Conservation (phyloP, 2,329 filamentous ascomycete species). For the Phialophora tarda region DNA sequence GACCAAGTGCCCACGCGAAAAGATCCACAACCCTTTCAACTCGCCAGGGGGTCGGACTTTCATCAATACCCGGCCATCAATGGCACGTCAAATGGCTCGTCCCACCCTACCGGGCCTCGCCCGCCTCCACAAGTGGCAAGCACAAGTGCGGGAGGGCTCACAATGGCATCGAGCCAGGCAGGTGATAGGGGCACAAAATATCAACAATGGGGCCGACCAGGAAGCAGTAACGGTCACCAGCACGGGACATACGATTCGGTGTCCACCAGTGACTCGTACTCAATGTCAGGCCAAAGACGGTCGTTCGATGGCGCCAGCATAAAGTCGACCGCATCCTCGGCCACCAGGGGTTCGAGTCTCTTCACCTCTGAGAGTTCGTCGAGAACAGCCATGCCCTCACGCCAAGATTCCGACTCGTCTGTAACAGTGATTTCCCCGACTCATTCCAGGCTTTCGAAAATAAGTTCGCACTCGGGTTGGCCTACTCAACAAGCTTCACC, state of each 20-base stretch:
- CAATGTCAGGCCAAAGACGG: slow-evolving; percentile 59
- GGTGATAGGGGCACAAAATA: slow-evolving; percentile 72
- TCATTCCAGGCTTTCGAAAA: slow-evolving; percentile 50
- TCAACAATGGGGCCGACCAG: slow-evolving; percentile 75
- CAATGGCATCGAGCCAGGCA: slow-evolving; percentile 73
- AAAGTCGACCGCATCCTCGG: slow-evolving; percentile 65
- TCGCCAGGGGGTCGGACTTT: slow-evolving; percentile 81
- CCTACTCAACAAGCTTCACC: slow-evolving; percentile 52
- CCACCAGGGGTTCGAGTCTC: slow-evolving; percentile 61
- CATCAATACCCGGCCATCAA: slow-evolving; percentile 86
- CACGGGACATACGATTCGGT: slow-evolving; percentile 70
- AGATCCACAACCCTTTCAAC: slow-evolving; percentile 79
- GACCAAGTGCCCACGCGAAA: slow-evolving; percentile 68
- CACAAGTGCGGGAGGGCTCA: slow-evolving; percentile 52
- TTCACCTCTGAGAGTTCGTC: slow-evolving; percentile 61
- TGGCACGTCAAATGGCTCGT: slow-evolving; percentile 58
- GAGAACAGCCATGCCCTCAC: slow-evolving; percentile 47
- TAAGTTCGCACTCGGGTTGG: slow-evolving; percentile 49
- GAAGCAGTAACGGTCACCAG: slow-evolving; percentile 61
- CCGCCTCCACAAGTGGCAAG: slow-evolving; percentile 58
- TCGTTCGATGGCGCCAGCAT: slow-evolving; percentile 70
- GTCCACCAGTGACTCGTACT: slow-evolving; percentile 58
- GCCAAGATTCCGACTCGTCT: slow-evolving; percentile 39
- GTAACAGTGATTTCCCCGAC: slow-evolving; percentile 45
- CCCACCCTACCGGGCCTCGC: slow-evolving; percentile 66